These are phyloP conservation scores for Fusarium veterinarium DNA, from an alignment of 2,329 filamentous ascomycete species.

Conservation along the genomic window DNA sequence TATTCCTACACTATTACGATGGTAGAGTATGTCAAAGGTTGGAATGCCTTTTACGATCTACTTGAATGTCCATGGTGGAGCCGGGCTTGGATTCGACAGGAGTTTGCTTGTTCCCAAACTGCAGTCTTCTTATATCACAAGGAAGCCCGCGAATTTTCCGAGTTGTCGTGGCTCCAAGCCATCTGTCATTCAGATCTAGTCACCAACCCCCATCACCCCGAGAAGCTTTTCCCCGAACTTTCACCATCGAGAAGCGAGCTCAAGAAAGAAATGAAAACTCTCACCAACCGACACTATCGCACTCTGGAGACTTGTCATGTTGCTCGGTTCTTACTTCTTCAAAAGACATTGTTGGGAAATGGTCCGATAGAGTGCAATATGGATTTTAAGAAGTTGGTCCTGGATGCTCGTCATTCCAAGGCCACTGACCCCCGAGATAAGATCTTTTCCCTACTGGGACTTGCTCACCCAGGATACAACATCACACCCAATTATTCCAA, in stretches of 20 bases:
- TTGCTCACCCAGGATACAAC: background rate
- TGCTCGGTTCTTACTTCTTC: background rate
- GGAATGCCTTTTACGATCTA: background rate
- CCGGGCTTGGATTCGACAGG: background rate
- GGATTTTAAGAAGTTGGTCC: background rate
- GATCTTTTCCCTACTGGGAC: background rate
- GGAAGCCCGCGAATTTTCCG: rapidly evolving
- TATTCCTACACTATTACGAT: background rate
- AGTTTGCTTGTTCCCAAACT: background rate
- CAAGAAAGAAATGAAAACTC: background rate
- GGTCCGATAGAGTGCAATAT: background rate
- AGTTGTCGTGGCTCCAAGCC: background rate
- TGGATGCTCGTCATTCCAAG: background rate
- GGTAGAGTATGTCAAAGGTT: background rate
- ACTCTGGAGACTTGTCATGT: background rate
- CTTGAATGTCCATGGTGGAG: background rate
- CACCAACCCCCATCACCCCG: background rate
- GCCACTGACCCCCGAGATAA: background rate
- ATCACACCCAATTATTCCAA: background rate
- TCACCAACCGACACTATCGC: background rate
- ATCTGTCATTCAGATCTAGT: background rate
- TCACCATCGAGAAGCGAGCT: background rate
- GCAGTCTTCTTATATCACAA: background rate
- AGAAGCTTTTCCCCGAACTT: background rate
- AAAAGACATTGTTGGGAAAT: rapidly evolving